Conservation (phyloP, 768 basidiomycete species). For the Pleurotus djamor region DNA sequence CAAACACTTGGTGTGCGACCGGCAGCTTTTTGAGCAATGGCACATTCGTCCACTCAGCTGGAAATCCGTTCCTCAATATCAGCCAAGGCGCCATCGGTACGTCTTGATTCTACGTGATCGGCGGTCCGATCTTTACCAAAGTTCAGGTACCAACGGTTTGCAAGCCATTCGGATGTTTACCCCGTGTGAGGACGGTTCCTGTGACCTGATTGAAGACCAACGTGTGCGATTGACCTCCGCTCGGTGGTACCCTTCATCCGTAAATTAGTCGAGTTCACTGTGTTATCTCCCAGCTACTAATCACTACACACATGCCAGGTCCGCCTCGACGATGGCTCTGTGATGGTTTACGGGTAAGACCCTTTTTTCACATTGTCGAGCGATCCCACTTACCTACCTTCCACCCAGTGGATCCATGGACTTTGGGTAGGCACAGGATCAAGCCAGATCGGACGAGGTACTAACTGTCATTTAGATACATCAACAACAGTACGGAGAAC, state of each 20-base stretch:
- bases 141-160: slow-evolving; percentile 22
- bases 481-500: slow-evolving; percentile 61
- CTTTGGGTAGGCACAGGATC: slow-evolving; percentile 8
- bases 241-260: slow-evolving; percentile 41
- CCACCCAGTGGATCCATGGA: slow-evolving; percentile 6
- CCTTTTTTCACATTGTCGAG: neutral
- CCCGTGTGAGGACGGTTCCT: slow-evolving; percentile 30
- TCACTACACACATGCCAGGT: slow-evolving; percentile 2
- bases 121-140: neutral
- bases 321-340: slow-evolving; percentile 17
- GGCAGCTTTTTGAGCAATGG: slow-evolving; percentile 40
- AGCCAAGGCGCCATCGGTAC: neutral
- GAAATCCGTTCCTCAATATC: slow-evolving; percentile 11
- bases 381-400: neutral
- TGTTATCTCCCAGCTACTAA: neutral
- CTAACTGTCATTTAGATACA: slow-evolving; percentile 41
- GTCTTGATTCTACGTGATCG: no score
- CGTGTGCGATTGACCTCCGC: slow-evolving; percentile 29
- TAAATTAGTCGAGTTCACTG: slow-evolving; percentile 13
- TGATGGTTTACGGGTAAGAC: slow-evolving; percentile 14
- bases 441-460: neutral
- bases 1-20: slow-evolving; percentile 40
- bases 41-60: slow-evolving; percentile 27
- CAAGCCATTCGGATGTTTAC: slow-evolving; percentile 35
- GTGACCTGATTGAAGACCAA: slow-evolving; percentile 34